Conservation (phyloP, 192 early-diverging fungal species). For the Podila verticillata region DNA sequence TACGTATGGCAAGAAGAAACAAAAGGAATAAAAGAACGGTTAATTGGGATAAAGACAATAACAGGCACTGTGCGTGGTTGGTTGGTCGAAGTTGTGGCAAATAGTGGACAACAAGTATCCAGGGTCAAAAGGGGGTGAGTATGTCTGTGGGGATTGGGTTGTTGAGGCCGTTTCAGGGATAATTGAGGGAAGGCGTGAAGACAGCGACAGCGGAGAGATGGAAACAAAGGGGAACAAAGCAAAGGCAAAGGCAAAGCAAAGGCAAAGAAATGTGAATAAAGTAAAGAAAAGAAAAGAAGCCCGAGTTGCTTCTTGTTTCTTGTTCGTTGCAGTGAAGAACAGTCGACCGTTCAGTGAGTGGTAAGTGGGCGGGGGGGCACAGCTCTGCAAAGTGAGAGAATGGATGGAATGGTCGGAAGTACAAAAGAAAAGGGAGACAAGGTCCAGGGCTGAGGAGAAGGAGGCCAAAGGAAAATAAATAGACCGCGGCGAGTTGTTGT, state of each 20-base stretch:
- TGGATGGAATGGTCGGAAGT: not conserved
- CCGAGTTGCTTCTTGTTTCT: not conserved
- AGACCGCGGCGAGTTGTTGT: too few relatives aligned
- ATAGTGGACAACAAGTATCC: too few relatives aligned
- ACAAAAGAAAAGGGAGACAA: not conserved
- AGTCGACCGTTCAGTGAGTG: not conserved
- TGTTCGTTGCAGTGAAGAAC: too few relatives aligned
- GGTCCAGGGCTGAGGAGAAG: not conserved
- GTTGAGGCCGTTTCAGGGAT: not conserved
- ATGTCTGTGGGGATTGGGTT: too few relatives aligned
- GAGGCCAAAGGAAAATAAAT: too few relatives aligned
- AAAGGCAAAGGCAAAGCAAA: not conserved
- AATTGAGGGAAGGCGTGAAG: not conserved
- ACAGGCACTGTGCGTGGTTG: not conserved
- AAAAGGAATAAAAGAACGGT: not conserved
- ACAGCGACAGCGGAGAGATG: not conserved
- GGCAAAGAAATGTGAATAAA: too few relatives aligned
- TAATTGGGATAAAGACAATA: not conserved
- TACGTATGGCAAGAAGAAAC: not conserved
- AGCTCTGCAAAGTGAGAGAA: not conserved
- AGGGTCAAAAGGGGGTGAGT: not conserved
- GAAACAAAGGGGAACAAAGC: not conserved
- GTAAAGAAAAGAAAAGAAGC: conserved; percentile 7
- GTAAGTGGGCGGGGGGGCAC: not conserved
- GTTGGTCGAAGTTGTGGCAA: too few relatives aligned